Percentiles rank a stretch among this genome's conserved stretches.
Conservation (phyloP, 2,329 filamentous ascomycete species). For the Diaporthe amygdali region DNA sequence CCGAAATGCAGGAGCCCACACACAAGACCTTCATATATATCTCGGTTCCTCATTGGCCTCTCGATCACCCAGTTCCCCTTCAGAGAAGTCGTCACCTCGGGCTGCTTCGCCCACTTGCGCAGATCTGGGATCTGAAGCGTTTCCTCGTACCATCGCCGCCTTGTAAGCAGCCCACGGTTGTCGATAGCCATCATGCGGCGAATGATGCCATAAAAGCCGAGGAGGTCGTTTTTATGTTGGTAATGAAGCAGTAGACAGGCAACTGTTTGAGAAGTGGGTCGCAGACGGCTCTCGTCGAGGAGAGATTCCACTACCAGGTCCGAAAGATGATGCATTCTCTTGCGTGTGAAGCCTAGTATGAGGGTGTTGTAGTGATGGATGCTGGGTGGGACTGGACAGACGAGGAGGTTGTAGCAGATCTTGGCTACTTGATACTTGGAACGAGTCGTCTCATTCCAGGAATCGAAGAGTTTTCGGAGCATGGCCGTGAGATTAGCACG, state of each 20-base stretch:
- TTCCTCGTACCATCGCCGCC: slow-evolving; percentile 40
- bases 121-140: slow-evolving; percentile 34
- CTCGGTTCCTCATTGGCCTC: slow-evolving; percentile 42
- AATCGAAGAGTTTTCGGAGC: slow-evolving; percentile 31
- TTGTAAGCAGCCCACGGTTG: slow-evolving; percentile 43
- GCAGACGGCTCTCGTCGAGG: slow-evolving; percentile 47
- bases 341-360: slow-evolving; percentile 66
- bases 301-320: slow-evolving; percentile 59
- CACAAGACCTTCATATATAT: slow-evolving; percentile 52
- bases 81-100: slow-evolving; percentile 29
- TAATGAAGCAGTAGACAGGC: slow-evolving; percentile 58
- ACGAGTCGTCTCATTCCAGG: slow-evolving; percentile 30
- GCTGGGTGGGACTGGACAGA: slow-evolving; percentile 65
- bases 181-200: slow-evolving; percentile 52
- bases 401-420: slow-evolving; percentile 70
- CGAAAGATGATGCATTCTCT: slow-evolving; percentile 54
- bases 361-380: slow-evolving; percentile 75
- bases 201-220: slow-evolving; percentile 50
- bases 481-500: slow-evolving; percentile 32
- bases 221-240: slow-evolving; percentile 44
- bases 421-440: slow-evolving; percentile 42
- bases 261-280: slow-evolving; percentile 54
- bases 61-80: slow-evolving; percentile 44
- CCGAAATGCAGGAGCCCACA: slow-evolving; percentile 54
- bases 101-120: slow-evolving; percentile 34